Base-by-base conservation (phyloP, 1,284 basidiomycete genomes). In the Schizophyllum amplum region DNA sequence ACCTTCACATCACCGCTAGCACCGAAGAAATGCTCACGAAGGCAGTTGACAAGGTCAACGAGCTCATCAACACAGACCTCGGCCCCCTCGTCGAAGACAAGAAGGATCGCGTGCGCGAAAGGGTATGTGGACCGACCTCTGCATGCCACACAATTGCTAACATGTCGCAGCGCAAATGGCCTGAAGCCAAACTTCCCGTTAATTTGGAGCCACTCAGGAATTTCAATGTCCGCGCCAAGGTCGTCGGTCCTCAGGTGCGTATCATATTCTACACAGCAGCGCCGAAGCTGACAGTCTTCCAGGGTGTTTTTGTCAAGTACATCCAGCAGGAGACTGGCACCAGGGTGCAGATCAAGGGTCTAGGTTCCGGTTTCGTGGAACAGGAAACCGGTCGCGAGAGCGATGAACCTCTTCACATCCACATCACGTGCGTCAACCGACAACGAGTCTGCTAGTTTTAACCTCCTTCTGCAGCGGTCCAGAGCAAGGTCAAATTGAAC, bases 291-390 rank as follows among this genome's bases (percentile, higher is more conserved):
- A 20, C 53, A n/a, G 26, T 46, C 23, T 5, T 51, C 46, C 57
- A 92, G 90, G 94, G 94, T 64, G 87, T 94, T 68, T 99, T 98
- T 69, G 96, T 99, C 63, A 99, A 99, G 75, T 95, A 94, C 69
- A 99, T 99, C 62, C 96, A 99, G 73, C 84, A 87, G 66, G 96
- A 99, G 74, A 99, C 96, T 0, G 87, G 89, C 42, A 96, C 94
- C 15, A 83, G 96, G 61, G 96, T 98, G n/a, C 96, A 99, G 71
- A 98, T 99, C 69, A 98, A 98, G 71, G 96, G 96, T 11, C 64
- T 87, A 17, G 97, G 97, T 0, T 96, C 93, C 20, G 97, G 96
- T 0, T 99, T 97, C 69, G 85, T 96, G 63, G 96, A 99, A 67
- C 86, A 87, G 65, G 96, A 98, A 62, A 97, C 94, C 0, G 92